Evolutionary conservation across 371 early-diverging fungal species (phyloP).

Genomic region (Zopfochytrium polystomum): DNA sequence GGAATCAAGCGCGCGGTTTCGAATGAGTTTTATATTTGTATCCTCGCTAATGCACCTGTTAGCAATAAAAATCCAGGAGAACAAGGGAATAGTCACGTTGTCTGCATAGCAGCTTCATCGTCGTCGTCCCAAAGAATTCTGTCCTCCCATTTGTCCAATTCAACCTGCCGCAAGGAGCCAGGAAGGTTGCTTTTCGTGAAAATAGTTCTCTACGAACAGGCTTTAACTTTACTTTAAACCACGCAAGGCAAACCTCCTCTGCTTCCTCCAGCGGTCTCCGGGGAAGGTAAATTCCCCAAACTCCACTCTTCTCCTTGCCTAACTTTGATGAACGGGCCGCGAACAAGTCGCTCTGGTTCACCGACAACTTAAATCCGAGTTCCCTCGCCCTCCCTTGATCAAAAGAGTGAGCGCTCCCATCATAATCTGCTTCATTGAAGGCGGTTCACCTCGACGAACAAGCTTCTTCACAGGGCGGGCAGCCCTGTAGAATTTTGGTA

Average conservation of each 20-base stretch:
- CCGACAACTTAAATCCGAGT: conserved; percentile 1
- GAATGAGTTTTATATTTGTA: conserved; percentile 9
- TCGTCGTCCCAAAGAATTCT: conserved; percentile 76
- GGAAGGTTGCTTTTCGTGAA: conserved; percentile 1
- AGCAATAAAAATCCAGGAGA: not conserved
- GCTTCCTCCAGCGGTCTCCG: conserved; percentile 41
- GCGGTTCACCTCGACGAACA: not conserved
- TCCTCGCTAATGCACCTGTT: not conserved
- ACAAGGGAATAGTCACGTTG: not conserved
- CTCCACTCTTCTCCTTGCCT: conserved; percentile 22
- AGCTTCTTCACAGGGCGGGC: not conserved
- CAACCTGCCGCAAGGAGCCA: conserved; percentile 49
- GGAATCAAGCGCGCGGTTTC: conserved; percentile 36
- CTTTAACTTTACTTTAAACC: not conserved
- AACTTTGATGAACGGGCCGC: not conserved
- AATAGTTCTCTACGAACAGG: conserved; percentile 6
- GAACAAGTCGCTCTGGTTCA: conserved; percentile 14
- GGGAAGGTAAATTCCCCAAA: conserved; percentile 31
- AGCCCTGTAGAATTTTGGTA: not conserved
- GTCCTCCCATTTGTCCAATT: conserved; percentile 81
- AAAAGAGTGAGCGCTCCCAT: not conserved
- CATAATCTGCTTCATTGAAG: not conserved
- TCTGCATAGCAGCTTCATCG: conserved; percentile 16
- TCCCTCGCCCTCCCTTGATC: conserved; percentile 4
- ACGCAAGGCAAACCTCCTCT: conserved; percentile 27